A percentile compares a stretch with the other conserved stretches of the same genome.
Evolutionary conservation across 192 early-diverging fungal genomes (phyloP).

Genomic region (Coemansia sp.): DNA sequence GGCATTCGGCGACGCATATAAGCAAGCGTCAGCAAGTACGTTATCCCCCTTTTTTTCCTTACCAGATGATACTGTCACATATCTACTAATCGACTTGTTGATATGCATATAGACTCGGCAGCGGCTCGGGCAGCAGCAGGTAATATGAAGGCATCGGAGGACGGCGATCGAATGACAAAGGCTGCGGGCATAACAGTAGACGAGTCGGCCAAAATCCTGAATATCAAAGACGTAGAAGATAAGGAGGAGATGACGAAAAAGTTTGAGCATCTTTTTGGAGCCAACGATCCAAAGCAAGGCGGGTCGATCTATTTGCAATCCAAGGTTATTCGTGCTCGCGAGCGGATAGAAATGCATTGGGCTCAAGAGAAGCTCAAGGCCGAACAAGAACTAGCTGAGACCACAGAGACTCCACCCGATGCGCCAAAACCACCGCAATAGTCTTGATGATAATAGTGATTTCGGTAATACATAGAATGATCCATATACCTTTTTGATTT

Average conservation of each 20-base stretch:
- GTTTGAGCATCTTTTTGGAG: constrained; percentile 85
- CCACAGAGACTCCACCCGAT: neutral
- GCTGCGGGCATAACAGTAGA: constrained; percentile 86
- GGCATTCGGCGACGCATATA: constrained; percentile 93
- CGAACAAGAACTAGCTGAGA: constrained; percentile 32
- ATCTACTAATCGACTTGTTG: neutral
- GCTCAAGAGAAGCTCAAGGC: constrained; percentile 56
- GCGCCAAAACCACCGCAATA: constrained; percentile 4
- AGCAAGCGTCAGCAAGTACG: constrained; percentile 83
- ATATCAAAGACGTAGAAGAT: constrained; percentile 69
- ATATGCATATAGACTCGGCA: constrained; percentile 59
- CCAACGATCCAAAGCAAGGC: constrained; percentile 81
- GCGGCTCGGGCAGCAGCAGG: constrained; percentile 69
- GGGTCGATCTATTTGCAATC: constrained; percentile 95
- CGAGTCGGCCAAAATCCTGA: constrained; percentile 88
- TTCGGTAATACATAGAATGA: neutral
- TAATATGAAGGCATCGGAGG: constrained; percentile 57
- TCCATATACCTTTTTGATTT: neutral
- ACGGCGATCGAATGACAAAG: constrained; percentile 69
- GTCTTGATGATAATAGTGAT: neutral
- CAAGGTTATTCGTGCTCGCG: constrained; percentile 90
- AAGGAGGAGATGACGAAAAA: constrained; percentile 68
- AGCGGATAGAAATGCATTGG: constrained; percentile 91
- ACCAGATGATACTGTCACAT: neutral
- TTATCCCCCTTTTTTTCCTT: neutral